These are phyloP conservation scores for Usnea hakonensis DNA, from an alignment of 495 filamentous ascomycete species.

Conservation along the genomic window DNA sequence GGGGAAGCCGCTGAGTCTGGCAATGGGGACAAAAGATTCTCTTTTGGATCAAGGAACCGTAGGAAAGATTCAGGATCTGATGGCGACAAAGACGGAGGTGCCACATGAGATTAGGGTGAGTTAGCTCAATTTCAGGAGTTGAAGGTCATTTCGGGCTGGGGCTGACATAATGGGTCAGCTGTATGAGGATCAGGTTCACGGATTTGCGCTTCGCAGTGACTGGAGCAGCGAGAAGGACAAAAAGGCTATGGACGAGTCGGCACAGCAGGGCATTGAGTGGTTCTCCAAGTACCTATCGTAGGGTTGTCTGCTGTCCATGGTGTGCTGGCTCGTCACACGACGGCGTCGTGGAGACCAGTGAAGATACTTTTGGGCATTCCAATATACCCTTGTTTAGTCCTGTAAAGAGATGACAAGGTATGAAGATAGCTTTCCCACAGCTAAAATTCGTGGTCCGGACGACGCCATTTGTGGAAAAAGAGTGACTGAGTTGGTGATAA, in stretches of 20 bases:
- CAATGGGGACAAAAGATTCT: slow-evolving; percentile 35
- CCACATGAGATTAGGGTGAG: slow-evolving; percentile 30
- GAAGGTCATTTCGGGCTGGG: neutral
- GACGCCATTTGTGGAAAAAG: neutral
- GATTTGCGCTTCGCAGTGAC: slow-evolving; percentile 37
- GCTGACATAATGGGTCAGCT: slow-evolving; percentile 16
- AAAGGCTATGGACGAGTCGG: slow-evolving; percentile 39
- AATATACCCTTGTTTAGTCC: neutral
- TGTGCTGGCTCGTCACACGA: neutral
- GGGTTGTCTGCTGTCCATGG: neutral
- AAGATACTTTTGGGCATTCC: neutral
- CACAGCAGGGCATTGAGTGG: slow-evolving; percentile 38
- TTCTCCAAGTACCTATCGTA: slow-evolving; percentile 32
- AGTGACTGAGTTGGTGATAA: neutral
- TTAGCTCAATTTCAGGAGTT: neutral
- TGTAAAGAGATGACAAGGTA: neutral
- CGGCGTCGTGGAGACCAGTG: neutral
- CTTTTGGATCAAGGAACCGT: slow-evolving; percentile 36
- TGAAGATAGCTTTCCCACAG: neutral
- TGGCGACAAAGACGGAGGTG: slow-evolving; percentile 31
- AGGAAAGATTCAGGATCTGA: slow-evolving; percentile 34
- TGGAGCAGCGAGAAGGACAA: slow-evolving; percentile 39
- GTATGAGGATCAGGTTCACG: slow-evolving; percentile 40
- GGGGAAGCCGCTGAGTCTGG: slow-evolving; percentile 25
- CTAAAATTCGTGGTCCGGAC: neutral